These are phyloP conservation scores for Trypanosomatidae sp. DNA, from an alignment of 208 protist genomes.

Conservation along the genomic window DNA sequence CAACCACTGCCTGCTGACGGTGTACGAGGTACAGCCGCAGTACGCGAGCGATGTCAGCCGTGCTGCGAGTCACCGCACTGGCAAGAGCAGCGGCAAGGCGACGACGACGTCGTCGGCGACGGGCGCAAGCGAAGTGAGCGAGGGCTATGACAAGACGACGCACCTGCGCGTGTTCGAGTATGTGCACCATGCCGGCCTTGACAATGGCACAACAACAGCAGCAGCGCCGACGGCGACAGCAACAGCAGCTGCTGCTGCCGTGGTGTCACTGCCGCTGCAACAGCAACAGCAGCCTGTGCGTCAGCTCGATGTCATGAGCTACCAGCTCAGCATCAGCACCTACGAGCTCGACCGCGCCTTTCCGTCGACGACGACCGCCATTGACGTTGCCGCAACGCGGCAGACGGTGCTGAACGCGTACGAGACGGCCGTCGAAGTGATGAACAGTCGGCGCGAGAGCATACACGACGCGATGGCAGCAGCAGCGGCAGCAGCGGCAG, in stretches of 20 bases:
- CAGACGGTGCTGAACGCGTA: constrained; percentile 43
- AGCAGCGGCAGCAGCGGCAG: no score
- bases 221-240: no score
- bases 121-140: constrained; percentile 16
- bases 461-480: constrained; percentile 41
- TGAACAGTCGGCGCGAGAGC: constrained; percentile 33
- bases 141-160: constrained; percentile 60
- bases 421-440: constrained; percentile 52
- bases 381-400: constrained; percentile 38
- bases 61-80: no score
- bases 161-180: constrained; percentile 53
- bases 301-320: constrained; percentile 41
- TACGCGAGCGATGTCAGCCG: constrained; percentile 5
- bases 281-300: constrained; percentile 7
- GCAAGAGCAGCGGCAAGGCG: no score
- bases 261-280: no score
- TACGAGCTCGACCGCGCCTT: constrained; percentile 72
- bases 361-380: constrained; percentile 65
- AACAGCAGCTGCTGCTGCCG: no score
- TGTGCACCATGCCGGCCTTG: constrained; percentile 13
- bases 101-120: no score
- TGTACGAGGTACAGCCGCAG: constrained; percentile 61
- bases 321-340: constrained; percentile 51
- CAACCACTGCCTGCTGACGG: constrained; percentile 73
- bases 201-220: constrained; percentile 5